These are phyloP conservation scores for Boletales sp. DNA, from an alignment of 768 basidiomycete genomes.

Conservation along the genomic window DNA sequence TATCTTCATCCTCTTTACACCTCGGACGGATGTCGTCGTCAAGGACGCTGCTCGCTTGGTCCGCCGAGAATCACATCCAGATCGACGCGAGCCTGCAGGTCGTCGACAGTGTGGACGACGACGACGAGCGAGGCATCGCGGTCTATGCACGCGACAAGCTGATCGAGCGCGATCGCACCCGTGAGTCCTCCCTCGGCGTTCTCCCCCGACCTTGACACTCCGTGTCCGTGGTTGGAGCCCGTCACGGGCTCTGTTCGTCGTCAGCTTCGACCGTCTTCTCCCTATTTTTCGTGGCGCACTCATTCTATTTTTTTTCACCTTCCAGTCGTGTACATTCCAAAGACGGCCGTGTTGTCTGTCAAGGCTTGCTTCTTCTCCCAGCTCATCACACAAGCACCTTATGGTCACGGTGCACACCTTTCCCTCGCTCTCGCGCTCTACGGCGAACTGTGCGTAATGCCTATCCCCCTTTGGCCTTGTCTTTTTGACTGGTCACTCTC, in stretches of 20 bases:
- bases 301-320: slow-evolving; percentile 5
- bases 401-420: slow-evolving; percentile 58
- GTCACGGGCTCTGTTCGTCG: too few species aligned
- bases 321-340: slow-evolving; percentile 65
- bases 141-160: slow-evolving; percentile 22
- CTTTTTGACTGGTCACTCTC: slow-evolving; percentile 5
- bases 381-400: slow-evolving; percentile 42
- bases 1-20: slow-evolving; percentile 8
- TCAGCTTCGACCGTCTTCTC: too few species aligned
- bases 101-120: slow-evolving; percentile 3
- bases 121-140: slow-evolving; percentile 14
- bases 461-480: background rate
- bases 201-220: too few species aligned
- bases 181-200: slow-evolving; percentile 20
- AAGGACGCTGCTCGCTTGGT: slow-evolving; percentile 44
- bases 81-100: slow-evolving; percentile 47
- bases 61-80: slow-evolving; percentile 39
- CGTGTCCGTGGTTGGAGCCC: too few species aligned
- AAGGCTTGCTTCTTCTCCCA: slow-evolving; percentile 49
- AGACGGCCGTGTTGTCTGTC: slow-evolving; percentile 57
- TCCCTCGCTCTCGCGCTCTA: slow-evolving; percentile 62
- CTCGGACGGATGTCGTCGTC: slow-evolving; percentile 20
- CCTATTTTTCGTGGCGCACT: too few species aligned
- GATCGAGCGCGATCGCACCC: slow-evolving; percentile 21
- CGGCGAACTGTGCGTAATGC: slow-evolving; percentile 53